Base-by-base conservation (phyloP, 768 basidiomycete genomes). In the Thelephora aurantiotincta region DNA sequence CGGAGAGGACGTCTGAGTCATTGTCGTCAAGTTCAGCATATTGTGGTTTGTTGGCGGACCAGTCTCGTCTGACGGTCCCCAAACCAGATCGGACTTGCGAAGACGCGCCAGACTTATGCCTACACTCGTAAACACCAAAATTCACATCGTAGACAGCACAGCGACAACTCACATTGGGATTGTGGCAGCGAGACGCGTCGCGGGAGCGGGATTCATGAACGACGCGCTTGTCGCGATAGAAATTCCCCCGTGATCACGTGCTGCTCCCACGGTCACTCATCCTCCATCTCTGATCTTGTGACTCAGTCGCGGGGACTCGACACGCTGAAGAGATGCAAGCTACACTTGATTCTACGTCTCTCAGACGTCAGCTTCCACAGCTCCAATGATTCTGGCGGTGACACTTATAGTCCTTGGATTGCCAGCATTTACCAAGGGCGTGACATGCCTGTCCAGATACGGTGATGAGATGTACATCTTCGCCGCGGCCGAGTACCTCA, bases 401-500 rank as follows among this genome's bases (percentile, higher is more conserved):
- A 33, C 34, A 19, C 45, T 46, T 26, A 46, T 11, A 5, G 14
- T 46, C 11, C 19, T 43, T 43, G 30, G 30, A 44, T 43, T 33
- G 14, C n/a, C 53, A 90, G 88, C 79, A 46, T 79, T 90, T 57
- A 78, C 80, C 22, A 80, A 73, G 60, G 80, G 82, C 11, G 65
- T 91, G 43, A 68, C 74, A 4, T 91, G 89, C 62, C 67, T 90
- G 38, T 79, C 86, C 34, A 78, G 74, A 64, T 90, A 87, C 58
- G 84, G 88, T 44, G 88, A 91, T 50, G 85, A 91, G 51, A 65
- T 91, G 37, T 70, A 74, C 34, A 70, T 91, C 36, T 72, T 78
- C 49, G 85, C 82, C 6, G 74, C 75, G 7, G 58, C 69, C 0
- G 78, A 81, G 33, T 63, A 66, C 33, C 58, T 91, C 30, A 70